phyloP scores from a whole-genome alignment of 192 early-diverging fungal genomes.

The Helicostylum pulchrum region DNA sequence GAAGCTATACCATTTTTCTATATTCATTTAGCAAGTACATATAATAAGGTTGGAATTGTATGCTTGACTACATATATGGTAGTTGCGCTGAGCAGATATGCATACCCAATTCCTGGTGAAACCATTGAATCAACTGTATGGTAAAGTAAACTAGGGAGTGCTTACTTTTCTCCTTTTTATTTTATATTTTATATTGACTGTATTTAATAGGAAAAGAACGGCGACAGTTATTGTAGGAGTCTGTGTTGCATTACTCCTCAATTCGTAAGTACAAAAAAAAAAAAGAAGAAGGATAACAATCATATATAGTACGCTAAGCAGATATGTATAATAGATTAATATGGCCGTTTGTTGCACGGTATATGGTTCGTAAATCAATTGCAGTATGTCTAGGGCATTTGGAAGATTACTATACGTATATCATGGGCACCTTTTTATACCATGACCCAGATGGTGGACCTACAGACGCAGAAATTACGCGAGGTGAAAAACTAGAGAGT shows the following conservation, averaged over 20 bases:
- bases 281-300: no score
- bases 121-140: conserved; percentile 28
- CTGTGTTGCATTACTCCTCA: conserved; percentile 51
- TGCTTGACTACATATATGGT: conserved; percentile 31
- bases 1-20: conserved; percentile 35
- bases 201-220: conserved; percentile 41
- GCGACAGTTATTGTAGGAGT: conserved; percentile 59
- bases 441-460: conserved; percentile 40
- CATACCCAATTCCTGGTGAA: conserved; percentile 27
- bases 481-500: conserved; percentile 23
- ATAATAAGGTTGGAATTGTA: conserved; percentile 34
- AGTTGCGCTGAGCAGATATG: conserved; percentile 27
- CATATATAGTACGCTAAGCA: not conserved
- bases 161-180: not conserved
- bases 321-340: conserved; percentile 38
- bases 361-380: conserved; percentile 59
- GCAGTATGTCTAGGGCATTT: conserved; percentile 39
- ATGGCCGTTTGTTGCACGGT: conserved; percentile 74
- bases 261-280: conserved; percentile 34
- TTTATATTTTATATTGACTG: not conserved
- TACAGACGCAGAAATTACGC: conserved; percentile 16
- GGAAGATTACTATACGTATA: conserved; percentile 64
- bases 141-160: conserved; percentile 18
- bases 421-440: conserved; percentile 62
- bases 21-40: conserved; percentile 34